Evolutionary conservation across 2,329 filamentous ascomycete genomes (phyloP), one percentile per base, ranked within the genome.

Genomic region (Talaromyces sp.): DNA sequence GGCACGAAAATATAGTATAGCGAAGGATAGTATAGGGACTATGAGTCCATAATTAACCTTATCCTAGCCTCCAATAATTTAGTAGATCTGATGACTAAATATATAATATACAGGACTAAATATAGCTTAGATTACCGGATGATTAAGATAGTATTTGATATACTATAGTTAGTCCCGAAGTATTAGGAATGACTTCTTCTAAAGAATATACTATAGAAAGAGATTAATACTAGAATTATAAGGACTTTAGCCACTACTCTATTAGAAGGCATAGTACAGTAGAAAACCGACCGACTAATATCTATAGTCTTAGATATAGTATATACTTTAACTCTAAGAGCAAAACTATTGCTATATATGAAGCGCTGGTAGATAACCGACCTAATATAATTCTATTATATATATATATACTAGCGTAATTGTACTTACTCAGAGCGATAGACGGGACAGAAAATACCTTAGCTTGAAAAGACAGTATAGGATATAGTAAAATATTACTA

Each of bases 1-100:
- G 69, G 68, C 1, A 74, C 63, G 27, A 74, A 73, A 54, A 74
- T 61, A 56, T 73, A 57, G 70, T 47, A 70, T 16, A 52, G 61
- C 10, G 65, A 30, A 41, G 57, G 57, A 52, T 29, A 57, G 19
- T 36, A 22, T 36, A 45, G 55, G 51, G 47, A 64, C 51, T 62
- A 47, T 37, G 52, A 63, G 50, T 63, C 54, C 4, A 64, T 52
- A 0, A 62, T 62, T 19, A 43, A 62, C 42, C 60, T 62, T 20
- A 42, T 55, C 22, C 51, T 63, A 2, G 55, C 54, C 43, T 65
- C 57, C 0, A 54, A 57, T 6, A 61, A 56, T 17, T 30, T 63
- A 24, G 55, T 47, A 37, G 56, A 55, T 35, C 48, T 19, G 4
- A 59, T 60, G 43, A 39, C 37, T 3, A 59, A 61, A 20, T 63